Evolutionary conservation across 257 asterid genomes (phyloP).

Genomic region (Gynochthodes officinalis): DNA sequence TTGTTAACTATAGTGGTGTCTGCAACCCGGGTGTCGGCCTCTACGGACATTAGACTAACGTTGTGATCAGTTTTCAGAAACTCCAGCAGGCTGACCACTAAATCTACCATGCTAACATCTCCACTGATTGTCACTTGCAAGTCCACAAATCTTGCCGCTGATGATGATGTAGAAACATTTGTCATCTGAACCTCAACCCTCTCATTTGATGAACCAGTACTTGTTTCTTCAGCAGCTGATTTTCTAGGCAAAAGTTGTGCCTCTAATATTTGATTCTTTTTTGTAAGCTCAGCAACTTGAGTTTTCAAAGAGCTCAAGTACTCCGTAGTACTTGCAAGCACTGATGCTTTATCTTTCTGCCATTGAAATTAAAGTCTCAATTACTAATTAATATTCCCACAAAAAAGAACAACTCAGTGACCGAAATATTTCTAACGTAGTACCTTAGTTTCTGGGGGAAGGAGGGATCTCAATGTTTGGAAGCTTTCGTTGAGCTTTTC

Average conservation of each 20-base stretch:
- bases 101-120: conserved; percentile 39
- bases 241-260: conserved; percentile 19
- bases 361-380: neutral
- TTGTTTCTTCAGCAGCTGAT: conserved; percentile 7
- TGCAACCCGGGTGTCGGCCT: conserved; percentile 43
- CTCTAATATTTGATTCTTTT: conserved; percentile 46
- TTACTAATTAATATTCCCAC: neutral
- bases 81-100: conserved; percentile 42
- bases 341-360: conserved; percentile 85
- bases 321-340: conserved; percentile 59
- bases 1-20: conserved; percentile 36
- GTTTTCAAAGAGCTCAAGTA: conserved; percentile 48
- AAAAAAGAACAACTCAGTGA: neutral
- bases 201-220: conserved; percentile 12
- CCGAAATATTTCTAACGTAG: neutral
- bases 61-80: conserved; percentile 44
- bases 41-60: conserved; percentile 35
- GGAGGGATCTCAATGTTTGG: conserved; percentile 59
- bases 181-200: conserved; percentile 35
- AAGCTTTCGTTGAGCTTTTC: conserved; percentile 69
- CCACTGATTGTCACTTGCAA: conserved; percentile 51
- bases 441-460: conserved; percentile 82
- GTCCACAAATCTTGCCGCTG: conserved; percentile 46
- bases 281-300: conserved; percentile 49
- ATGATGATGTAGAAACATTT: conserved; percentile 38